Conservation (phyloP, 805 yeast species). For the Nakazawaea peltata region DNA sequence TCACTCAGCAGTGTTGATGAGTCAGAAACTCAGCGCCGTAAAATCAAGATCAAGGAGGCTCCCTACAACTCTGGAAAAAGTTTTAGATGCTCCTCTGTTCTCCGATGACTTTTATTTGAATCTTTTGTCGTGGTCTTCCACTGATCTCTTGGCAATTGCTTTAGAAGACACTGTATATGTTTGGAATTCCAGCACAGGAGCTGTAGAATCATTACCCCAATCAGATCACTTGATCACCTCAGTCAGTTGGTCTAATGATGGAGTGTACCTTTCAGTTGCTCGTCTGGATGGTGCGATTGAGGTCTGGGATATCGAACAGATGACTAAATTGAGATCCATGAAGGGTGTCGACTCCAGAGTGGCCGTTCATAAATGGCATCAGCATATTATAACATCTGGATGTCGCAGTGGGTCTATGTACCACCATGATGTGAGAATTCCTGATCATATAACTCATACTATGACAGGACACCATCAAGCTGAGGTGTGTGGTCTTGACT, state of each 20-base stretch:
- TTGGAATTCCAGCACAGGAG: constrained; percentile 86
- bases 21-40: constrained; percentile 37
- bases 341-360: constrained; percentile 67
- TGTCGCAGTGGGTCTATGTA: constrained; percentile 77
- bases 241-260: constrained; percentile 87
- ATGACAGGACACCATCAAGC: constrained; percentile 69
- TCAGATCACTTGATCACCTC: constrained; percentile 55
- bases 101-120: constrained; percentile 89
- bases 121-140: constrained; percentile 78
- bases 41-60: constrained; percentile 67
- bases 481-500: constrained; percentile 88
- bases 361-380: constrained; percentile 80
- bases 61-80: constrained; percentile 85
- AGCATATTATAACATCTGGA: constrained; percentile 78
- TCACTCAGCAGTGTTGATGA: too few species aligned
- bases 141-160: constrained; percentile 82
- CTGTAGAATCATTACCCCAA: constrained; percentile 63
- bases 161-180: constrained; percentile 76
- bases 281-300: constrained; percentile 77
- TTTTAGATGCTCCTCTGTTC: constrained; percentile 92
- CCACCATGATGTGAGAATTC: constrained; percentile 85
- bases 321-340: constrained; percentile 71
- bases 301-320: constrained; percentile 87
- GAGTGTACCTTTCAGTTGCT: constrained; percentile 79
- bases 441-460: constrained; percentile 60